Evolutionary conservation across 768 basidiomycete species (phyloP).

Genomic region (Russula sp.): DNA sequence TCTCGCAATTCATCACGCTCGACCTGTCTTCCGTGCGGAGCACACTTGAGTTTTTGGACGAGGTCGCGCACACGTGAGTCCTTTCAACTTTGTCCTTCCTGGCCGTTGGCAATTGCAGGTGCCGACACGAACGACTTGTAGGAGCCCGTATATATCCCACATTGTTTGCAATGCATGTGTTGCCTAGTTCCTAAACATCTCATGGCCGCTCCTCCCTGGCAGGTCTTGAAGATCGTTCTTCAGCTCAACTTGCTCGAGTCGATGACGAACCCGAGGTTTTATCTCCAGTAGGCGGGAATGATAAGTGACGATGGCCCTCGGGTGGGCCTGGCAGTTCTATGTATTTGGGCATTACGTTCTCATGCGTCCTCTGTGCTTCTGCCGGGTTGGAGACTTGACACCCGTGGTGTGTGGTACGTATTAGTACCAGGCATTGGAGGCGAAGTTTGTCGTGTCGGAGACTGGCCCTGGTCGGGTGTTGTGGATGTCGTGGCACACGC

Average conservation of each 20-base stretch:
- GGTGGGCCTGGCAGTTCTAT: slow-evolving; percentile 82
- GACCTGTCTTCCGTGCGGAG: slow-evolving; percentile 58
- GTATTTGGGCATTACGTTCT: slow-evolving; percentile 74
- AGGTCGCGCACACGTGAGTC: slow-evolving; percentile 46
- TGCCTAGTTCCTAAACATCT: slow-evolving; percentile 46
- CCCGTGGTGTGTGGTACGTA: not conserved
- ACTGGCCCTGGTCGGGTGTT: slow-evolving; percentile 50
- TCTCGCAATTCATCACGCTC: slow-evolving; percentile 50
- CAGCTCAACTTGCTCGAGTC: slow-evolving; percentile 34
- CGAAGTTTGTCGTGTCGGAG: slow-evolving; percentile 40
- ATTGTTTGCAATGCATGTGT: slow-evolving; percentile 77
- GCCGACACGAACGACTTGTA: slow-evolving; percentile 25
- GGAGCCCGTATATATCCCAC: slow-evolving; percentile 76
- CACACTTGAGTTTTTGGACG: slow-evolving; percentile 54
- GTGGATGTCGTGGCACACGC: slow-evolving; percentile 66
- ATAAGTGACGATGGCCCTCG: slow-evolving; percentile 61
- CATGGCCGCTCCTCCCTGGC: slow-evolving; percentile 39
- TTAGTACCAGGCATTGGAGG: slow-evolving; percentile 59
- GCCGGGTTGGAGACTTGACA: not conserved
- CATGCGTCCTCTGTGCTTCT: slow-evolving; percentile 36
- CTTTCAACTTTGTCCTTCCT: not conserved
- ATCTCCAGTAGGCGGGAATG: slow-evolving; percentile 51
- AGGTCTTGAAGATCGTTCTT: slow-evolving; percentile 32
- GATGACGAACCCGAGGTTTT: slow-evolving; percentile 49
- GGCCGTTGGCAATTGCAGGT: not conserved